phyloP scores from a whole-genome alignment of 805 yeast species.

The Nakazawaea holstii region DNA sequence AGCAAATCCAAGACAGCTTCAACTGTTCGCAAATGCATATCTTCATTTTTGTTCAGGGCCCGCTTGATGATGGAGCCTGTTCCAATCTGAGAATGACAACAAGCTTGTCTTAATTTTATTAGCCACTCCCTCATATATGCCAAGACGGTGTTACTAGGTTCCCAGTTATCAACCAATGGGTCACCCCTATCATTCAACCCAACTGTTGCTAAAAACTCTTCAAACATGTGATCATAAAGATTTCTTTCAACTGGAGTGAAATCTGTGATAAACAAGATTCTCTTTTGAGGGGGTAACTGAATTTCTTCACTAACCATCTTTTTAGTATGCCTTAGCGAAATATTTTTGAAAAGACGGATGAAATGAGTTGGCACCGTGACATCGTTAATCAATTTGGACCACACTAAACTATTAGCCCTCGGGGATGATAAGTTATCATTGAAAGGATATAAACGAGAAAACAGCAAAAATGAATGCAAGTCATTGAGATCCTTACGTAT shows the following conservation, averaged over 20 bases:
- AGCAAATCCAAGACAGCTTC: slow-evolving; percentile 66
- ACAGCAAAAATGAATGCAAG: slow-evolving; percentile 63
- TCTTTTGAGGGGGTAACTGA: slow-evolving; percentile 68
- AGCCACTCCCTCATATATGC: slow-evolving; percentile 65
- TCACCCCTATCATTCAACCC: slow-evolving; percentile 47
- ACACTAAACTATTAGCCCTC: slow-evolving; percentile 17
- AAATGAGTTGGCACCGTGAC: slow-evolving; percentile 32
- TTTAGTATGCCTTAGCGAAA: slow-evolving; percentile 79
- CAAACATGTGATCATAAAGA: slow-evolving; percentile 62
- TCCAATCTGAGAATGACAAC: slow-evolving; percentile 67
- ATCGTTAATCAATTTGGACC: slow-evolving; percentile 19
- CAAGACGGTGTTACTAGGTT: slow-evolving; percentile 35
- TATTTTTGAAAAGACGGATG: slow-evolving; percentile 41
- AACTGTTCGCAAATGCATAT: slow-evolving; percentile 39
- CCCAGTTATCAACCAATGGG: slow-evolving; percentile 45
- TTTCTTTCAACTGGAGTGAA: slow-evolving; percentile 83
- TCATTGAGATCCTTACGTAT: slow-evolving; percentile 63
- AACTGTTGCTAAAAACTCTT: slow-evolving; percentile 52
- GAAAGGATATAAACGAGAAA: slow-evolving; percentile 66
- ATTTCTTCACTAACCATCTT: slow-evolving; percentile 76
- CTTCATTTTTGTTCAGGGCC: slow-evolving; percentile 10
- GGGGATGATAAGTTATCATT: slow-evolving; percentile 22
- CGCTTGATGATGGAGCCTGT: slow-evolving; percentile 8
- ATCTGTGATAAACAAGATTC: slow-evolving; percentile 65
- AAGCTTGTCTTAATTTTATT: slow-evolving; percentile 62